These are phyloP conservation scores for Aurinia saxatilis DNA, from an alignment of 345 rosid species.

Conservation along the genomic window DNA sequence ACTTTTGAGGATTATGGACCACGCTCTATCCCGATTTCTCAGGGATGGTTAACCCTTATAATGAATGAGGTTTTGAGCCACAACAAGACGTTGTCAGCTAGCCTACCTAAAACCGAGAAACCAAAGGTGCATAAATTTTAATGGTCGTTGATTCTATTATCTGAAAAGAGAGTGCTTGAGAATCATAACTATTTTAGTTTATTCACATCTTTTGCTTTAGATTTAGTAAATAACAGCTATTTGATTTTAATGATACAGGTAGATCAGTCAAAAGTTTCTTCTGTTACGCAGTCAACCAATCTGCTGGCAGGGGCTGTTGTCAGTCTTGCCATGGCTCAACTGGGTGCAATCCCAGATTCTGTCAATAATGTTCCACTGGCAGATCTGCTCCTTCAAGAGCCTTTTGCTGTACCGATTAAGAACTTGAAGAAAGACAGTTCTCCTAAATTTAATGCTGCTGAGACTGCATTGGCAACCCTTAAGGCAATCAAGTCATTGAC, in stretches of 20 bases:
- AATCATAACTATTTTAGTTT: background rate
- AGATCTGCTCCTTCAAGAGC: conserved; percentile 87
- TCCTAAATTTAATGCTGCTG: conserved; percentile 68
- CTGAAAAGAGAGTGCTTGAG: background rate
- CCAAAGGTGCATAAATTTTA: conserved; percentile 47
- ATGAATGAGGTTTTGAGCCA: conserved; percentile 56
- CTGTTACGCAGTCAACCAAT: conserved; percentile 58
- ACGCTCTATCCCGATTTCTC: conserved; percentile 71
- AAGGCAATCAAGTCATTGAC: conserved; percentile 84
- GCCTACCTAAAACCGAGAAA: conserved; percentile 50
- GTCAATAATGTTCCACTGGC: conserved; percentile 50
- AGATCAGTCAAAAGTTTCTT: conserved; percentile 61
- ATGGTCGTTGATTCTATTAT: conserved; percentile 15
- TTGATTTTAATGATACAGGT: conserved; percentile 55
- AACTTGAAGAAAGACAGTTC: conserved; percentile 59
- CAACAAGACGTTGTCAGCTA: conserved; percentile 44
- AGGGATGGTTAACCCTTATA: conserved; percentile 86
- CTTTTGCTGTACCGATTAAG: conserved; percentile 58
- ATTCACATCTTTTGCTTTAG: background rate
- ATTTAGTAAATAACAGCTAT: background rate
- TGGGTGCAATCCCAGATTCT: conserved; percentile 38
- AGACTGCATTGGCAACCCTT: conserved; percentile 84
- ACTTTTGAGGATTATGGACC: conserved; percentile 81
- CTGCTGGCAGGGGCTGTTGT: conserved; percentile 81
- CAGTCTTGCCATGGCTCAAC: conserved; percentile 62